These are phyloP conservation scores for Fusarium penzigii DNA, from an alignment of 2,329 filamentous ascomycete species.

Conservation along the genomic window DNA sequence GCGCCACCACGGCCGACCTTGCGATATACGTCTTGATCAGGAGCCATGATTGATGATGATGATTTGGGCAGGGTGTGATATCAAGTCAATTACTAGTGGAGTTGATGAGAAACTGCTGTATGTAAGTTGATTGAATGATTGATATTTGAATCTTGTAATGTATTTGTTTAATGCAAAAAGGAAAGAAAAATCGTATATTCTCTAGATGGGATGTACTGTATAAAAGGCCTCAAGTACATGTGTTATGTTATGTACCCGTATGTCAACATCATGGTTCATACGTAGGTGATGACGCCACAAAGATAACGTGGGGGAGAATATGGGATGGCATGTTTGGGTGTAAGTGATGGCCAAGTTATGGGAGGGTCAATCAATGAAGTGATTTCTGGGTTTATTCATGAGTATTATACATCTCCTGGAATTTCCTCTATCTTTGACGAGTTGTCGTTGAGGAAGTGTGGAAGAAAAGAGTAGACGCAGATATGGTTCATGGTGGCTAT, in stretches of 20 bases:
- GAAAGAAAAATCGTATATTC: too few relatives aligned
- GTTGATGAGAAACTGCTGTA: background rate
- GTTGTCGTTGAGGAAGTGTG: conserved; percentile 6
- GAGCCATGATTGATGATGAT: conserved; percentile 16
- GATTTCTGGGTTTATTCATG: too few relatives aligned
- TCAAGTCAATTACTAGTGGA: background rate
- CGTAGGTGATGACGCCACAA: conserved; percentile 13
- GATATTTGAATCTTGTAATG: background rate
- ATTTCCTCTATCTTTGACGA: conserved; percentile 4
- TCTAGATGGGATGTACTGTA: background rate
- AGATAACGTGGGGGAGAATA: conserved; percentile 16
- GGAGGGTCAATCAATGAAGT: too few relatives aligned
- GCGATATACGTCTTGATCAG: conserved; percentile 46
- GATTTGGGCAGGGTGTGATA: background rate
- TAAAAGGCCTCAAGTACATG: background rate
- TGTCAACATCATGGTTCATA: conserved; percentile 4
- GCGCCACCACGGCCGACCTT: conserved; percentile 63
- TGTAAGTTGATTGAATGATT: too few relatives aligned
- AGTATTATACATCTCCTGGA: background rate
- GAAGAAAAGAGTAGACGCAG: too few relatives aligned
- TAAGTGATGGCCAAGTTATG: too few relatives aligned
- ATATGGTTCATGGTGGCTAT: conserved; percentile 11
- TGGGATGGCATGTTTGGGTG: conserved; percentile 1
- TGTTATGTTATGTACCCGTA: background rate
- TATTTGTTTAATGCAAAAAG: background rate